These are phyloP conservation scores for Begonia masoniana DNA, from an alignment of 306 rosid genomes.

Conservation along the genomic window DNA sequence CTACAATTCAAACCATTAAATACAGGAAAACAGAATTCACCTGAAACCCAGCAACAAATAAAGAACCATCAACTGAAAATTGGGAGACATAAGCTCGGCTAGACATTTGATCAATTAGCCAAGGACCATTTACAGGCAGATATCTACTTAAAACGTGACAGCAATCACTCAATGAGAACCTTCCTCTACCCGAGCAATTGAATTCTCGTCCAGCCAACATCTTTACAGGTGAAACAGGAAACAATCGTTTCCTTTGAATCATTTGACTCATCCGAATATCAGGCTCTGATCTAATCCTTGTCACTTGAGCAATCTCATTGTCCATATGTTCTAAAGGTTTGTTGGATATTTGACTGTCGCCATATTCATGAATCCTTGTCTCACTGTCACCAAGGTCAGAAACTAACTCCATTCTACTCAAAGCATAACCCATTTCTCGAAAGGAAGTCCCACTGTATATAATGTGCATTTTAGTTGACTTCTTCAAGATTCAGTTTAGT, in stretches of 20 bases:
- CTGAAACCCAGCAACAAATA: slow-evolving; percentile 84
- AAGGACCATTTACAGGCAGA: slow-evolving; percentile 85
- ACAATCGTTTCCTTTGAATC: slow-evolving; percentile 35
- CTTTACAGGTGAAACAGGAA: slow-evolving; percentile 70
- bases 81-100: slow-evolving; percentile 85
- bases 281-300: slow-evolving; percentile 61
- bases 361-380: slow-evolving; percentile 18
- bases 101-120: slow-evolving; percentile 57
- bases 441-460: slow-evolving; percentile 16
- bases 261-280: slow-evolving; percentile 33
- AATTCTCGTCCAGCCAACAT: slow-evolving; percentile 87
- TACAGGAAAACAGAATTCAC: slow-evolving; percentile 17
- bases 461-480: slow-evolving; percentile 25
- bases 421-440: slow-evolving; percentile 71
- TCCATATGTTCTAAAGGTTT: slow-evolving; percentile 29
- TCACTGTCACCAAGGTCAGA: slow-evolving; percentile 30
- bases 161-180: slow-evolving; percentile 81
- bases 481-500: not conserved
- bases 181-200: slow-evolving; percentile 71
- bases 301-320: slow-evolving; percentile 64
- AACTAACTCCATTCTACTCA: slow-evolving; percentile 60
- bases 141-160: slow-evolving; percentile 83
- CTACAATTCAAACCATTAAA: not conserved
- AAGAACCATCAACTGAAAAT: slow-evolving; percentile 88
- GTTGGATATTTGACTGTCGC: slow-evolving; percentile 23